These are phyloP conservation scores for Apophysomyces elegans DNA, from an alignment of 371 early-diverging fungal species.

Conservation along the genomic window DNA sequence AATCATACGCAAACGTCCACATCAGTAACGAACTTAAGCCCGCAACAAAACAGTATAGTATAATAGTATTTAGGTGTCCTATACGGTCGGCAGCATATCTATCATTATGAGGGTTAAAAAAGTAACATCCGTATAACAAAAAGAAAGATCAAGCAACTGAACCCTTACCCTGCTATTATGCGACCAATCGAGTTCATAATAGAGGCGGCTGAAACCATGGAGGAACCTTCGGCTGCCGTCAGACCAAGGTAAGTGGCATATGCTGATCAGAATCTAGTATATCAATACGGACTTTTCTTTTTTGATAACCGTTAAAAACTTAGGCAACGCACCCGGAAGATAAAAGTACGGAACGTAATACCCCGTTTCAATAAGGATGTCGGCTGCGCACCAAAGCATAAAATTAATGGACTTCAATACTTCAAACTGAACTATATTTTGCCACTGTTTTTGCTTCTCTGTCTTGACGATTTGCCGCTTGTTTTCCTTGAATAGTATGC, in stretches of 20 bases:
- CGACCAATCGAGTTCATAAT: conserved; percentile 22
- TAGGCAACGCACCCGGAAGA: conserved; percentile 20
- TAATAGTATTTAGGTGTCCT: conserved; percentile 25
- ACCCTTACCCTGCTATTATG: conserved; percentile 17
- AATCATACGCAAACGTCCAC: conserved; percentile 50
- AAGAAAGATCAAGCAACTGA: too few species aligned
- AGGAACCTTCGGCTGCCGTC: conserved; percentile 17
- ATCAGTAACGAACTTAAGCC: conserved; percentile 34
- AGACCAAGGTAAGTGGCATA: conserved; percentile 23
- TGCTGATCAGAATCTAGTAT: conserved; percentile 11
- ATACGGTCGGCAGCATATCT: conserved; percentile 18
- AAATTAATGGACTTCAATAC: conserved; percentile 16
- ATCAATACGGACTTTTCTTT: background rate
- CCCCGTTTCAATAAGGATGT: conserved; percentile 20
- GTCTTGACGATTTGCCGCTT: background rate
- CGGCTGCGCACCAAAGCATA: conserved; percentile 18
- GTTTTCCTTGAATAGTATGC: conserved; percentile 25
- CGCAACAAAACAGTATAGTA: conserved; percentile 30
- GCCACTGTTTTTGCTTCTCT: background rate
- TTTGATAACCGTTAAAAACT: too few species aligned
- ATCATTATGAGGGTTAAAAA: background rate
- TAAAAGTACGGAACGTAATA: conserved; percentile 30
- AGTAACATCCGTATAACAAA: too few species aligned
- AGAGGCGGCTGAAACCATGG: conserved; percentile 20
- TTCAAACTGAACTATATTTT: conserved; percentile 17